Evolutionary conservation across 257 asterid genomes (phyloP), one percentile per base, ranked within the genome.

Genomic region (Solanum raphanifolium): DNA sequence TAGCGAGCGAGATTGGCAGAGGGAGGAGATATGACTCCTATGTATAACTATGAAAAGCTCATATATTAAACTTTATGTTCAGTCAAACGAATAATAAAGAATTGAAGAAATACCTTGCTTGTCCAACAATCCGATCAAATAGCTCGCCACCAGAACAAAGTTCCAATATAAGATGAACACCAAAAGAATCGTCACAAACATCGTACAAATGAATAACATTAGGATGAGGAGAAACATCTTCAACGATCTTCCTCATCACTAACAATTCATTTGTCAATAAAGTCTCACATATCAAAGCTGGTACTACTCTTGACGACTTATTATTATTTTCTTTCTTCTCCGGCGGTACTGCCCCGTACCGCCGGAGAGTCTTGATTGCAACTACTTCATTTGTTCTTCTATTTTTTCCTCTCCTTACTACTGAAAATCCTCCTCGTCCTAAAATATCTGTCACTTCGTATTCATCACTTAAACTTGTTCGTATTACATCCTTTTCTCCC

Each of bases 361-460:
- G 88, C 78, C 96, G 58, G 0, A 95, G 92, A 3, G 98, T 95
- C 74, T 95, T 94, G 52, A 95, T 92, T 16, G 98, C 98, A 9
- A 95, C 98, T 23, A 20, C 89, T 83, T 83, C 91, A 10, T 43
- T 35, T 29, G 73, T 81, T 5, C 78, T 43, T 75, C 93, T 93
- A 21, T 89, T 86, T 35, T 39, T 88, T 12, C 98, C 98, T 91
- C 89, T 90, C 78, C 98, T 83, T 6, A 95, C 98, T 12, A 95
- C 93, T 1, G 98, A 95, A 90, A 95, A 95, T 11, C 98, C 98
- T 60, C 98, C 98, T 62, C 98, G 75, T 12, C 98, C 98, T 36
- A 95, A 46, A 10, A 95, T 87, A 12, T 95, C 98, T 29, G 84
- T 71, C 39, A 95, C 95, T 89, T 94, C 95, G 62, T 95, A 95